Conservation (phyloP, 345 rosid genomes). For the Eucalyptus melliodora region DNA sequence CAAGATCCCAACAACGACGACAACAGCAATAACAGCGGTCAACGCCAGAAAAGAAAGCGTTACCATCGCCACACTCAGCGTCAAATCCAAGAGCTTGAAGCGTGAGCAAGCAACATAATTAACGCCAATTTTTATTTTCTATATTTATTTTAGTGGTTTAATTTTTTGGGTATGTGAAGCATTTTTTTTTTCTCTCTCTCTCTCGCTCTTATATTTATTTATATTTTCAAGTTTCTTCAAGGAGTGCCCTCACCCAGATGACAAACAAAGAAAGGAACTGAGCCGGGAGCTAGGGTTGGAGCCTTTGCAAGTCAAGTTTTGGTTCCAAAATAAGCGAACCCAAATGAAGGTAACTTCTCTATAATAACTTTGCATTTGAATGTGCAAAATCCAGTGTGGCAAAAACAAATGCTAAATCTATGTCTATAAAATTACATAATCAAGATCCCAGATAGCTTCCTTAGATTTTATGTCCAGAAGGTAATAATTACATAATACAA, state of each 20-base stretch:
- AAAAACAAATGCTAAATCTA: not conserved
- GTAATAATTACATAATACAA: not conserved
- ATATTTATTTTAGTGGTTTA: not conserved
- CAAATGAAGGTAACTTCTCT: conserved; percentile 72
- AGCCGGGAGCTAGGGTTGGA: conserved; percentile 67
- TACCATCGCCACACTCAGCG: conserved; percentile 92
- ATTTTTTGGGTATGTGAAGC: not conserved
- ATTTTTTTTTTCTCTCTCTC: not conserved
- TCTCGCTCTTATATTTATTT: not conserved
- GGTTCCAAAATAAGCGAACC: conserved; percentile 99
- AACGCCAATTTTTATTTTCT: not conserved
- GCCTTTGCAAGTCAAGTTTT: conserved; percentile 87
- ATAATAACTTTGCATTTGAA: not conserved
- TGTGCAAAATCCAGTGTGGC: not conserved
- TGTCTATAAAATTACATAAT: not conserved
- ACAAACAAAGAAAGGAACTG: conserved; percentile 88
- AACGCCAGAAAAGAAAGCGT: conserved; percentile 68
- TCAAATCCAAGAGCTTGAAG: conserved; percentile 93
- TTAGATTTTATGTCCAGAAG: not conserved
- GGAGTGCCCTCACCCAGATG: conserved; percentile 96
- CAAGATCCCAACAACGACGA: conserved; percentile 35
- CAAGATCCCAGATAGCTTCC: not conserved
- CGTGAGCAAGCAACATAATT: conserved; percentile 26
- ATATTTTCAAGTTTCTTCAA: conserved; percentile 53
- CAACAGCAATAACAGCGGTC: not conserved